phyloP scores from a whole-genome alignment of 2,329 filamentous ascomycete species.

The Monilinia aucupariae region DNA sequence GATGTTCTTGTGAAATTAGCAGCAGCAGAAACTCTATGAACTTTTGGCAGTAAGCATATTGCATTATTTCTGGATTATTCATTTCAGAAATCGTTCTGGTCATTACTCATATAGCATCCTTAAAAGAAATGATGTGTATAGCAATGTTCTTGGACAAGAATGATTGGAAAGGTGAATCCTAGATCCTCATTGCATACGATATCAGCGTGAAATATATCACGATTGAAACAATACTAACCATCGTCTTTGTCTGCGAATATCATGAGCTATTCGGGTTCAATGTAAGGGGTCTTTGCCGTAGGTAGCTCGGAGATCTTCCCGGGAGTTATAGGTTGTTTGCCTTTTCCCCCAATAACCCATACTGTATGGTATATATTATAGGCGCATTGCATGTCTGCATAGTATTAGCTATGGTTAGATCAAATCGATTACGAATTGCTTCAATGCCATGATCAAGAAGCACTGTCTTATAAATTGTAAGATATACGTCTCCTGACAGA shows the following conservation, averaged over 20 bases:
- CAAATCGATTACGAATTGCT: no score
- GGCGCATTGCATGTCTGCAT: no score
- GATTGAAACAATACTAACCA: no score
- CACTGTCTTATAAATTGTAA: not conserved
- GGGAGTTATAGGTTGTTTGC: no score
- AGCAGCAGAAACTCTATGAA: not conserved
- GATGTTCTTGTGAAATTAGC: not conserved
- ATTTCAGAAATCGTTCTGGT: not conserved
- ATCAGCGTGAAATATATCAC: not conserved
- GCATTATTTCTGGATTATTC: not conserved
- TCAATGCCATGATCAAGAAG: not conserved
- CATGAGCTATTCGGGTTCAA: no score
- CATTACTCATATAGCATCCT: not conserved
- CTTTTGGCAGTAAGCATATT: not conserved
- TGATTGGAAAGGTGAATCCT: not conserved
- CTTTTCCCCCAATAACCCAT: no score
- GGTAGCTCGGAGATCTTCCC: no score
- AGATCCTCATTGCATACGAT: not conserved
- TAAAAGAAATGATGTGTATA: not conserved
- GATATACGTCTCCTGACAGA: not conserved
- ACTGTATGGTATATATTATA: no score
- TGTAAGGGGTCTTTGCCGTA: no score
- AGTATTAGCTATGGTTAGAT: no score
- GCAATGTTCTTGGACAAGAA: no score
- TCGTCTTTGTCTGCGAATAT: no score